These are phyloP conservation scores for Phlebiopsis flavidoalba DNA, from an alignment of 768 basidiomycete species.

Conservation along the genomic window DNA sequence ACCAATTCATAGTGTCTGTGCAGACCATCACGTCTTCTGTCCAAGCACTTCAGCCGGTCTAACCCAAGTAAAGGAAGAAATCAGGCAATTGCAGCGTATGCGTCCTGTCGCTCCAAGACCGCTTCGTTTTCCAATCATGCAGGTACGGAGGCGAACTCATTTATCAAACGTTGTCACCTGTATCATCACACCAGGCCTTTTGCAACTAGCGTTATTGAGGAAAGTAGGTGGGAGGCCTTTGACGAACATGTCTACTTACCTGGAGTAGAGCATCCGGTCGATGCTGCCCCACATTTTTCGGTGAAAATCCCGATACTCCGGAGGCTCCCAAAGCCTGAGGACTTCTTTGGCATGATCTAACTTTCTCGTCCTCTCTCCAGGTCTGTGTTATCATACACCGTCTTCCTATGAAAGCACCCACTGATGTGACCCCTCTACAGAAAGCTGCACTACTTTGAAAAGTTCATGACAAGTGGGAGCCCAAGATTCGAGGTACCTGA, in stretches of 20 bases:
- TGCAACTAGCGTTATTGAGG: conserved; percentile 37
- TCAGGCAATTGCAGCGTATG: conserved; percentile 35
- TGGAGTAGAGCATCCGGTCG: conserved; percentile 55
- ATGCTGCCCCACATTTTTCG: conserved; percentile 72
- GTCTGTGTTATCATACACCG: conserved; percentile 28
- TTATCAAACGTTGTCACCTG: neutral
- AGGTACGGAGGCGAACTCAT: conserved; percentile 34
- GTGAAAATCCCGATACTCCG: conserved; percentile 61
- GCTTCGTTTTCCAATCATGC: conserved; percentile 66
- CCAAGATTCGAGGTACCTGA: conserved; percentile 2
- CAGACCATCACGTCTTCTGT: conserved; percentile 58
- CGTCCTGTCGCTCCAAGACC: conserved; percentile 42
- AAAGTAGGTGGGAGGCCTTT: conserved; percentile 65
- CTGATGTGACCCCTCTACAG: conserved; percentile 32
- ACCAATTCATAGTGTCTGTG: conserved; percentile 60
- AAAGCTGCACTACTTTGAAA: conserved; percentile 74
- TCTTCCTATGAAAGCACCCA: neutral
- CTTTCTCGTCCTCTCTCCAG: conserved; percentile 71
- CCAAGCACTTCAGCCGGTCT: conserved; percentile 53
- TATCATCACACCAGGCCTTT: conserved; percentile 22
- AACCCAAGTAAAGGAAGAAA: conserved; percentile 51
- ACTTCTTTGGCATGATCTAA: conserved; percentile 75
- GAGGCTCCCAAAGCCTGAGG: conserved; percentile 73
- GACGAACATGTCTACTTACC: conserved; percentile 46
- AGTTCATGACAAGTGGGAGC: conserved; percentile 49